Base-by-base conservation (phyloP, 345 rosid genomes). In the Aquilaria malaccensis region DNA sequence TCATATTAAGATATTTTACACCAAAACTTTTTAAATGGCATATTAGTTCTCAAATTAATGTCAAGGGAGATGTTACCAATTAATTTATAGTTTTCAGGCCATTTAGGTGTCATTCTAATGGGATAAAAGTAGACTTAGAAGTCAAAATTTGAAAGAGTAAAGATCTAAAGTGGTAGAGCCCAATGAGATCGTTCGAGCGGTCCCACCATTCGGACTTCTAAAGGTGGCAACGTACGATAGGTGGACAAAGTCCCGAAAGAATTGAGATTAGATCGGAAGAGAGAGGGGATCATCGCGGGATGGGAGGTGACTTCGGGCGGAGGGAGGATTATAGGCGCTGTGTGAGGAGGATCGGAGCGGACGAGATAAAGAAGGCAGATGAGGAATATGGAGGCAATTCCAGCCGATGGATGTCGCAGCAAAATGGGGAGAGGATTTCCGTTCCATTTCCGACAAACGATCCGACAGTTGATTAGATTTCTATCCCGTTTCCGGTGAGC, bases 231-330 rank as follows among this genome's bases (percentile, higher is more conserved):
- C 68, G 15, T 15, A 15, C 15, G 15, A 15, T 15, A 59, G 43
- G 60, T 62, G 4, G 79, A 30, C 2, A 52, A 58, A 12, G 69
- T 67, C 62, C 75, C 66, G 56, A 83, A 77, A 7, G 80, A 47
- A 67, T 80, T 74, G 0, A 65, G 58, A 11, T 78, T 66, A 60
- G 92, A 79, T 50, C 62, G 89, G 59, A 79, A 83, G 67, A 93
- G 85, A 7, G 98, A 97, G 51, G 87, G 70, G 33, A 93, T 64
- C 88, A 87, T 72, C 64, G 97, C 79, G n/a, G 80, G 79, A 13
- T 61, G 73, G 60, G 66, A 68, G 45, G 70, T 67, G 50, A 33
- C 65, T 43, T 2, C 31, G 50, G 71, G 73, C 7, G 70, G 65
- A 53, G 77, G 70, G 61, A 50, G 56, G 62, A 70, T 62, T 66